These are phyloP conservation scores for Coniochaeta sp. DNA, from an alignment of 2,329 filamentous ascomycete species.

Conservation along the genomic window DNA sequence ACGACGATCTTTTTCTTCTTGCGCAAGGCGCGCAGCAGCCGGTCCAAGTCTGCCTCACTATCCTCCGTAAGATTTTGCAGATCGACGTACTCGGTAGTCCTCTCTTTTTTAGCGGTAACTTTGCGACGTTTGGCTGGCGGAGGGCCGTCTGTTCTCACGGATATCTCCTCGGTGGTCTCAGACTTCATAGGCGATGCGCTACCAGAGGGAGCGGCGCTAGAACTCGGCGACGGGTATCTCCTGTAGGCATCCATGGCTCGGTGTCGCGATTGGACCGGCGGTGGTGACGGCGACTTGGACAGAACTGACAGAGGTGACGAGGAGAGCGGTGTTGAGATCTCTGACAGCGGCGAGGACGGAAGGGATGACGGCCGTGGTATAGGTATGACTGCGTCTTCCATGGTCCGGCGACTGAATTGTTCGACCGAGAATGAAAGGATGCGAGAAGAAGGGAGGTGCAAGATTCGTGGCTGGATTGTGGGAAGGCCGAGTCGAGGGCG, in stretches of 20 bases:
- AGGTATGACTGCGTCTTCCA: slow-evolving; percentile 7
- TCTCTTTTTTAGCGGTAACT: slow-evolving; percentile 51
- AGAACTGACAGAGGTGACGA: slow-evolving; percentile 49
- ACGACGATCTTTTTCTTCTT: slow-evolving; percentile 96
- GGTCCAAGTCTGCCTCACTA: slow-evolving; percentile 55
- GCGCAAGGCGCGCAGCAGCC: slow-evolving; percentile 65
- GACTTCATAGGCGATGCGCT: slow-evolving; percentile 43
- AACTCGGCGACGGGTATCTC: slow-evolving; percentile 47
- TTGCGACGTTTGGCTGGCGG: slow-evolving; percentile 72
- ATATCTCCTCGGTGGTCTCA: slow-evolving; percentile 28
- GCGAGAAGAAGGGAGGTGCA: not conserved
- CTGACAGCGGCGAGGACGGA: slow-evolving; percentile 15
- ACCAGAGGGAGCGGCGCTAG: slow-evolving; percentile 35
- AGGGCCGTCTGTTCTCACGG: slow-evolving; percentile 45
- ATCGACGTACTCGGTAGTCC: slow-evolving; percentile 77
- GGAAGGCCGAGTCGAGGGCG: not conserved
- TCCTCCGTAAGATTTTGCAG: slow-evolving; percentile 46
- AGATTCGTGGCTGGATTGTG: not conserved
- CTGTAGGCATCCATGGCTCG: slow-evolving; percentile 26
- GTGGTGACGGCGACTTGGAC: slow-evolving; percentile 44
- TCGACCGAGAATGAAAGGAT: not conserved
- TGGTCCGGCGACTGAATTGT: slow-evolving; percentile 2
- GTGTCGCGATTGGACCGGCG: slow-evolving; percentile 27
- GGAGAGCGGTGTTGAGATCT: slow-evolving; percentile 7
- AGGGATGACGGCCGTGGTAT: not conserved